Base-by-base conservation (phyloP, 495 filamentous ascomycete genomes). In the Friedmanniomyces simplex region DNA sequence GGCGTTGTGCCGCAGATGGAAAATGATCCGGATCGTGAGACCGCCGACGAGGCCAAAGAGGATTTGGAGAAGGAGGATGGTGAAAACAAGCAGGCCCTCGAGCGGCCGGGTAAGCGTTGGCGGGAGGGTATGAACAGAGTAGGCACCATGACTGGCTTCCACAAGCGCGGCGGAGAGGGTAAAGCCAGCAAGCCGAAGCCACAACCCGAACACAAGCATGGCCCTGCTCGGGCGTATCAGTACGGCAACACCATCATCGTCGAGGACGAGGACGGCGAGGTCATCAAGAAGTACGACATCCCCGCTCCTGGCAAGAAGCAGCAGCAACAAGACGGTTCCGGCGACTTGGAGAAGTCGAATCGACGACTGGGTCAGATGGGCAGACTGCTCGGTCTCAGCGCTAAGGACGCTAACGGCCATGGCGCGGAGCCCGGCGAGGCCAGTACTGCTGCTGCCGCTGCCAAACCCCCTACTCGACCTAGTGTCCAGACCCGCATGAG, bases 241-340 rank as follows among this genome's bases (percentile, higher is more conserved):
- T 96, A 91, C 63, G 94, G 91, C 45, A 93, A 88, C 62, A 95
- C 90, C 69, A 91, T 99, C 63, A 96, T 99, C 66, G 89, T 99
- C 16, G 94, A 99, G 71, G 91, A 99, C 63, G 90, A 91, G 68
- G 87, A 96, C 67, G 94, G 94, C 28, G 94, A 99, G 66, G 94
- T 99, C 13, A 81, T 99, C 68, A 94, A 95, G 76, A 95, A 93
- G 58, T 97, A 95, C 68, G 88, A 95, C 52, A 84, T 96, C 28
- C 86, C 90, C 12, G 64, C 76, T 3, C 66, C 61, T 47, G 67
- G 48, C 22, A 54, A 60, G 47, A 66, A 59, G 50, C 58, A 51
- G 55, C 39, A 43, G 55, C 39, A 43, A 16, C 14, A 16, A 55
- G 53, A 26, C 52, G 62, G 42, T 52, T 59, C 30, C 50, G 66